These are phyloP conservation scores for Aspergillus eucalypticola DNA, from an alignment of 2,329 filamentous ascomycete genomes.

Conservation along the genomic window DNA sequence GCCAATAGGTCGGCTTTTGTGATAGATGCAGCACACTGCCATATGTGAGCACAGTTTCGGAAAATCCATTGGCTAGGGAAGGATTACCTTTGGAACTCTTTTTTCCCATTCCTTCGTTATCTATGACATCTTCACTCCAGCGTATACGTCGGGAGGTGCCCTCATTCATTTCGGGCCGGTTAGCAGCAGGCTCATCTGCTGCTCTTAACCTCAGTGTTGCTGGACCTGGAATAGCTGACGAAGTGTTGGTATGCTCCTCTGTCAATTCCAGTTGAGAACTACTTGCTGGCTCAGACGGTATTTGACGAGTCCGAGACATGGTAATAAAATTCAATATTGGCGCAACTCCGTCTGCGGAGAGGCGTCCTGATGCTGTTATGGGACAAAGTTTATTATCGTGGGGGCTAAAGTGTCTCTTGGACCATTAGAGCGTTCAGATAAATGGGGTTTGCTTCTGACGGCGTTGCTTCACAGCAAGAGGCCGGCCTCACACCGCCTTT, in stretches of 20 bases:
- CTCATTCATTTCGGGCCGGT: slow-evolving; percentile 14
- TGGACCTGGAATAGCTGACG: slow-evolving; percentile 26
- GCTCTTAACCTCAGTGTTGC: slow-evolving; percentile 35
- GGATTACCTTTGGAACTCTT: slow-evolving; percentile 85
- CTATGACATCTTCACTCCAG: slow-evolving; percentile 90
- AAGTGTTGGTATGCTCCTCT: slow-evolving; percentile 22
- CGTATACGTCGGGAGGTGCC: slow-evolving; percentile 66
- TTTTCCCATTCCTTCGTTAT: slow-evolving; percentile 91
- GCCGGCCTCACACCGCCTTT: no score
- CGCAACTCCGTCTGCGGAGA: neutral
- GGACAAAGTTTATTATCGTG: neutral
- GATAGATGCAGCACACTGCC: slow-evolving; percentile 98
- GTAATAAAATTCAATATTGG: neutral
- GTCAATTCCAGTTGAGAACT: slow-evolving; percentile 31
- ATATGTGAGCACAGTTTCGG: neutral
- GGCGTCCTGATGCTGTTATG: neutral
- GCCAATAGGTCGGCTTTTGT: slow-evolving; percentile 75
- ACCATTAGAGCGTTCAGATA: no score
- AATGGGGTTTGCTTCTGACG: no score
- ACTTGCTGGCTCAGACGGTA: slow-evolving; percentile 22
- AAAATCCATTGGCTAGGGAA: neutral
- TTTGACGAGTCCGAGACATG: slow-evolving; percentile 42
- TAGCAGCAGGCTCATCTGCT: slow-evolving; percentile 20
- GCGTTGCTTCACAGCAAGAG: no score
- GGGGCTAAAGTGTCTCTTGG: no score